Conservation (phyloP, 2,329 filamentous ascomycete species). For the Botryotinia globosa region DNA sequence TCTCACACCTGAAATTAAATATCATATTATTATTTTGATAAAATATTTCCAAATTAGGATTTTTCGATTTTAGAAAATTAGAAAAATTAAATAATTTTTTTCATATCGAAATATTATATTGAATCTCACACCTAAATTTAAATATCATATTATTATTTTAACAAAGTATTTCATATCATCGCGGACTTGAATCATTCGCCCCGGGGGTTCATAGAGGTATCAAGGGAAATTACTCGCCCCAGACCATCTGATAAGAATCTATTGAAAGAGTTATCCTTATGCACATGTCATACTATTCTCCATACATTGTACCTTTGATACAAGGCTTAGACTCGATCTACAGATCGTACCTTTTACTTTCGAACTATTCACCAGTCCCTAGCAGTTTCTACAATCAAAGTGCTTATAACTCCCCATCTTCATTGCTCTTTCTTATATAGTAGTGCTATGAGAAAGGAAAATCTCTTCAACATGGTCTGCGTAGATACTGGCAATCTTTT, state of each 20-base stretch:
- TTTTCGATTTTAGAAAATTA: no score
- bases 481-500: neutral
- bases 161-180: neutral
- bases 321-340: neutral
- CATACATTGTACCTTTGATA: neutral
- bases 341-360: neutral
- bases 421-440: no score
- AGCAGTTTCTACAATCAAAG: neutral
- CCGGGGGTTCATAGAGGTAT: accelerated
- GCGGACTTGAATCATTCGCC: no score
- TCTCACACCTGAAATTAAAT: no score
- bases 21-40: no score
- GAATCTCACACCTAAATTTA: no score
- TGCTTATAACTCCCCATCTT: neutral
- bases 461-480: neutral
- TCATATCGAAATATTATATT: no score
- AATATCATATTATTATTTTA: no score
- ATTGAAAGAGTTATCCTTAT: neutral
- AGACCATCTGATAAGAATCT: neutral
- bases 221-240: neutral
- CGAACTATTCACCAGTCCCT: neutral
- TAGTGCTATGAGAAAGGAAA: neutral
- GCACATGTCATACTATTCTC: neutral
- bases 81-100: no score
- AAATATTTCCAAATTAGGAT: no score